Evolutionary conservation across 495 filamentous ascomycete genomes (phyloP).

Genomic region (Xylaria telfairii): DNA sequence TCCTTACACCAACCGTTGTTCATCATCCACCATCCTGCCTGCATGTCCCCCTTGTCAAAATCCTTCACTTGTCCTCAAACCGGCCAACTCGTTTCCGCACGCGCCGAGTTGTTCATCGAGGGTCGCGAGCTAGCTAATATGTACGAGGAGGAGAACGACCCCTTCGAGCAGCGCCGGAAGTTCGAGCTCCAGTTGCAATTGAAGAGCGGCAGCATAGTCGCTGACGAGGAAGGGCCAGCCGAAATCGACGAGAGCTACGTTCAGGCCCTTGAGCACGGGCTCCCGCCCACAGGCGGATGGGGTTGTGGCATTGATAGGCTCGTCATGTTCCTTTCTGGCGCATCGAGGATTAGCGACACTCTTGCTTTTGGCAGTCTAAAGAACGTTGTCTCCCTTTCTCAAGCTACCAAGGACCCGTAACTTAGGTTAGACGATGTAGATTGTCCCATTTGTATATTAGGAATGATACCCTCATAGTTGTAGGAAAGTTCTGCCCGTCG

Average conservation of each 20-base stretch:
- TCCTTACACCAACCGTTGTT: constrained; percentile 76
- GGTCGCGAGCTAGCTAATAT: constrained; percentile 86
- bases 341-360: constrained; percentile 77
- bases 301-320: constrained; percentile 90
- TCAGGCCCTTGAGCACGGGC: constrained; percentile 79
- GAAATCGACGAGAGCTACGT: constrained; percentile 84
- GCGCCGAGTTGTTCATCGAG: constrained; percentile 86
- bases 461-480: constrained; percentile 25
- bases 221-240: constrained; percentile 28
- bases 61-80: constrained; percentile 69
- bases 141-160: constrained; percentile 98
- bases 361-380: constrained; percentile 86
- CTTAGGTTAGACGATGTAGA: neutral
- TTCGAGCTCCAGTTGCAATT: constrained; percentile 63
- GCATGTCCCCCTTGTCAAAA: constrained; percentile 90
- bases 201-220: constrained; percentile 34
- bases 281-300: constrained; percentile 96
- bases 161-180: constrained; percentile 83
- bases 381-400: constrained; percentile 60
- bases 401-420: constrained; percentile 28
- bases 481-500: neutral
- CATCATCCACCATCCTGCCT: constrained; percentile 89
- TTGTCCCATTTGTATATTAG: constrained; percentile 14
- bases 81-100: constrained; percentile 71
- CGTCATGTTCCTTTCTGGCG: constrained; percentile 83